A percentile compares a stretch with the other conserved stretches of the same genome.
Evolutionary conservation across 805 yeast species (phyloP).

Genomic region (Candida xyloterini): DNA sequence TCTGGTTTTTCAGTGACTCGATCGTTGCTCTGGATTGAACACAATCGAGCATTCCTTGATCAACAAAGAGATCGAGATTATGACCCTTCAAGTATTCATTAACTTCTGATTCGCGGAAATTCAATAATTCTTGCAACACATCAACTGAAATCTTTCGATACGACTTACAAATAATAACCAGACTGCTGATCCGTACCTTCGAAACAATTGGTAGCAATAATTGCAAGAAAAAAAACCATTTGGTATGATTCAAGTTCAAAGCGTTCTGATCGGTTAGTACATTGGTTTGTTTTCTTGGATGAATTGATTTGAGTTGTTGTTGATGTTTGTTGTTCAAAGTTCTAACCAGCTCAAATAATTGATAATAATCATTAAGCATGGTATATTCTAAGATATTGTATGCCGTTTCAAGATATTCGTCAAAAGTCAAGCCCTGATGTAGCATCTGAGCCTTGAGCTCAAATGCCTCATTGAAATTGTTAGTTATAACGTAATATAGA

Average conservation of each 20-base stretch:
- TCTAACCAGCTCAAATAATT: conserved; percentile 43
- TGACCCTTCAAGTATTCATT: conserved; percentile 41
- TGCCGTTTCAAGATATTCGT: conserved; percentile 31
- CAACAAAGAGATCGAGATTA: conserved; percentile 35
- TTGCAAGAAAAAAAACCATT: conserved; percentile 25
- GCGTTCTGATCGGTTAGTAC: conserved; percentile 16
- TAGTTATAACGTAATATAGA: conserved; percentile 71
- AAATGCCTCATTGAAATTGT: conserved; percentile 55
- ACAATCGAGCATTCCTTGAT: conserved; percentile 28
- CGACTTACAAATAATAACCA: conserved; percentile 53
- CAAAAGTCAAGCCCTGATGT: conserved; percentile 7
- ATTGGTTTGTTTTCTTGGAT: conserved; percentile 1
- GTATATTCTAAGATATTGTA: conserved; percentile 35
- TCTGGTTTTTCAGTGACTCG: conserved; percentile 28
- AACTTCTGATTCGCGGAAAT: conserved; percentile 36
- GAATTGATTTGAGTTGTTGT: conserved; percentile 20
- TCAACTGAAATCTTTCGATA: conserved; percentile 45
- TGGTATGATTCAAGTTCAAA: conserved; percentile 20
- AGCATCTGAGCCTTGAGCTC: conserved; percentile 35
- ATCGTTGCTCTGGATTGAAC: conserved; percentile 22
- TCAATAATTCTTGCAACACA: conserved; percentile 17
- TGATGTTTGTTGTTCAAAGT: conserved; percentile 28
- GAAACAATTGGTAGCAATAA: conserved; percentile 52
- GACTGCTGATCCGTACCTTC: conserved; percentile 55
- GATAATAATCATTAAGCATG: conserved; percentile 47